phyloP scores from a whole-genome alignment of 1,284 basidiomycete genomes.

The Pseudozyma flocculosa region DNA sequence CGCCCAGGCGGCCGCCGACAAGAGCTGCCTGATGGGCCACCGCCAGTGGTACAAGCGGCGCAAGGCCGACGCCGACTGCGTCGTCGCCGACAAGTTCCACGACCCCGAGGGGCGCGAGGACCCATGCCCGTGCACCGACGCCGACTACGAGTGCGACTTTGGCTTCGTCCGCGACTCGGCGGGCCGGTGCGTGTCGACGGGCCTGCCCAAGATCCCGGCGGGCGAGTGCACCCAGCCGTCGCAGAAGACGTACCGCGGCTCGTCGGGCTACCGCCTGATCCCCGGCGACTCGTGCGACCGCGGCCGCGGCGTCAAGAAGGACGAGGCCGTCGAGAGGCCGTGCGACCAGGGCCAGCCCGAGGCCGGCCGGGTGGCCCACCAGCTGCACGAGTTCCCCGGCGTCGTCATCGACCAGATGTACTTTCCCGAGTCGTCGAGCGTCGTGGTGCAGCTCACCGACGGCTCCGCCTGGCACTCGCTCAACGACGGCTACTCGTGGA shows the following conservation, averaged over 20 bases:
- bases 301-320: constrained; percentile 67
- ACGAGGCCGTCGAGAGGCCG: constrained; percentile 70
- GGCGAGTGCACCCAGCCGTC: constrained; percentile 68
- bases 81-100: constrained; percentile 77
- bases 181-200: constrained; percentile 72
- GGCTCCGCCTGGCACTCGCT: constrained; percentile 84
- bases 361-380: constrained; percentile 53
- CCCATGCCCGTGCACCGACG: constrained; percentile 76
- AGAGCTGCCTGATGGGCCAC: constrained; percentile 87
- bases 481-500: constrained; percentile 93
- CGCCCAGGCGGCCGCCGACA: constrained; percentile 67
- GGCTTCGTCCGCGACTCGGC: constrained; percentile 75
- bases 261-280: constrained; percentile 86
- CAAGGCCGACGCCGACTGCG: constrained; percentile 81
- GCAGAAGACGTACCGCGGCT: constrained; percentile 74
- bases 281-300: constrained; percentile 85
- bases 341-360: constrained; percentile 64
- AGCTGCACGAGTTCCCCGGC: constrained; percentile 70
- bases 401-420: constrained; percentile 77
- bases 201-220: constrained; percentile 79
- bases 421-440: constrained; percentile 70
- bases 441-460: constrained; percentile 78
- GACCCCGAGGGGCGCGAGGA: constrained; percentile 68
- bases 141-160: constrained; percentile 93
- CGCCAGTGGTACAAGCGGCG: constrained; percentile 94